Evolutionary conservation across 108 stramenopile genomes (phyloP).

Genomic region (Nannochloropsis salina): DNA sequence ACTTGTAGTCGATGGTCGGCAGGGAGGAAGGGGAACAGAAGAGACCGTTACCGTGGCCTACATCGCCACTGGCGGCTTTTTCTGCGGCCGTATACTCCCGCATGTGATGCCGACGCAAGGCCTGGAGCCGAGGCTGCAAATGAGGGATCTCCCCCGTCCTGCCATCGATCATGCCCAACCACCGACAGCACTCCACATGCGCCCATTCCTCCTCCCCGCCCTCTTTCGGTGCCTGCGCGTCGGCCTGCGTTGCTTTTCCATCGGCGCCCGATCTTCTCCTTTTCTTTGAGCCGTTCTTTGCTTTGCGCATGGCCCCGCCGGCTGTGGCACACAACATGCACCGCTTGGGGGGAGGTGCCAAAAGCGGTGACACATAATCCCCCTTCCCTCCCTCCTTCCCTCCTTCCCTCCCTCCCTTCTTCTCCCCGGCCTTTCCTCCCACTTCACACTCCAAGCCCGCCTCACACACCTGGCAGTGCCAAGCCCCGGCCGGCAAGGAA

Average conservation of each 20-base stretch:
- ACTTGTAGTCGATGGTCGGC: not conserved
- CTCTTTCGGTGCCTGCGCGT: not conserved
- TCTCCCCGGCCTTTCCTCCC: not conserved
- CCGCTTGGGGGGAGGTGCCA: not conserved
- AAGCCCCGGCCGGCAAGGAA: not conserved
- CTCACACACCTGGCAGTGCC: not conserved
- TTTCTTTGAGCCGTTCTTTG: not conserved
- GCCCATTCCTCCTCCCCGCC: constrained; percentile 10
- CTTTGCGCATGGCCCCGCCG: not conserved
- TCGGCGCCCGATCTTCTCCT: not conserved
- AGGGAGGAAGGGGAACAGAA: not conserved
- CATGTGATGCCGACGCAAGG: not conserved
- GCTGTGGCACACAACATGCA: not conserved
- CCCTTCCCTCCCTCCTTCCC: not conserved
- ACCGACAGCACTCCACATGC: constrained; percentile 4
- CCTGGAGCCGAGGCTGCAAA: not conserved
- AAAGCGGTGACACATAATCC: not conserved
- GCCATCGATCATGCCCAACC: not conserved
- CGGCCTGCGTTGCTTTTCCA: not conserved
- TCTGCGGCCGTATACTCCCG: not conserved
- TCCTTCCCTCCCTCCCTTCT: not conserved
- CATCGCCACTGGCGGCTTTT: not conserved
- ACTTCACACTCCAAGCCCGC: not conserved
- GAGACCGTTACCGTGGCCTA: not conserved
- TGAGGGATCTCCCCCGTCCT: not conserved